phyloP scores from a whole-genome alignment of 306 rosid genomes.

The Vicia sativa region DNA sequence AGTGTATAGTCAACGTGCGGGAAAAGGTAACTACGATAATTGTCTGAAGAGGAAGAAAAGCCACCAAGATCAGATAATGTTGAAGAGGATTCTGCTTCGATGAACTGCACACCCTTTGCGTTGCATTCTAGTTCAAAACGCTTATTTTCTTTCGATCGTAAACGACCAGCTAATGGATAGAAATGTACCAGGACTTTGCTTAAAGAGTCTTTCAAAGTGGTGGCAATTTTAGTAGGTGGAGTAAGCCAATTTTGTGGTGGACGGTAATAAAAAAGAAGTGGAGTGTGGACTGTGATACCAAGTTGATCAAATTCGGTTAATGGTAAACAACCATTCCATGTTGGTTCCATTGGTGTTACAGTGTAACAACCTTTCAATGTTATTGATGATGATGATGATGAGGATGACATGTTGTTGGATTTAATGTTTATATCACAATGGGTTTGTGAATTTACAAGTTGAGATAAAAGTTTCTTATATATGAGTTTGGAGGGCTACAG shows the following conservation, averaged over 20 bases:
- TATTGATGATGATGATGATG: conserved; percentile 17
- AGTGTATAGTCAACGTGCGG: conserved; percentile 49
- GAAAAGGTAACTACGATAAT: conserved; percentile 25
- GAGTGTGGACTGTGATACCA: conserved; percentile 48
- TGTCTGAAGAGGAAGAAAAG: conserved; percentile 37
- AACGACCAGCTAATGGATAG: conserved; percentile 67
- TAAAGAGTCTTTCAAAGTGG: conserved; percentile 50
- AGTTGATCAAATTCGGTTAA: conserved; percentile 64
- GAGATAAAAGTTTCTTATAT: no score
- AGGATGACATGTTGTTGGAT: conserved; percentile 36
- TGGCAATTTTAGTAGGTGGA: conserved; percentile 17
- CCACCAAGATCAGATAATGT: conserved; percentile 44
- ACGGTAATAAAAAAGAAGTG: conserved; percentile 54
- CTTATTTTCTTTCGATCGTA: conserved; percentile 45
- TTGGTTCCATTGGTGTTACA: conserved; percentile 47
- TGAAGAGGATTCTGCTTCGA: conserved; percentile 50
- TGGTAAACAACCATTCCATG: conserved; percentile 44
- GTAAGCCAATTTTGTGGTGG: conserved; percentile 26
- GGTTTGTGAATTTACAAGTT: neutral
- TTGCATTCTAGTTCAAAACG: conserved; percentile 66
- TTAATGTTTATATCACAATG: no score
- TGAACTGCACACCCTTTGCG: conserved; percentile 45
- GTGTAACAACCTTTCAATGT: conserved; percentile 36
- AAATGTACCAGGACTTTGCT: conserved; percentile 53
- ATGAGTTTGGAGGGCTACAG: no score